Base-by-base conservation (phyloP, 176 grass and related monocot species). In the Oryza glaberrima region DNA sequence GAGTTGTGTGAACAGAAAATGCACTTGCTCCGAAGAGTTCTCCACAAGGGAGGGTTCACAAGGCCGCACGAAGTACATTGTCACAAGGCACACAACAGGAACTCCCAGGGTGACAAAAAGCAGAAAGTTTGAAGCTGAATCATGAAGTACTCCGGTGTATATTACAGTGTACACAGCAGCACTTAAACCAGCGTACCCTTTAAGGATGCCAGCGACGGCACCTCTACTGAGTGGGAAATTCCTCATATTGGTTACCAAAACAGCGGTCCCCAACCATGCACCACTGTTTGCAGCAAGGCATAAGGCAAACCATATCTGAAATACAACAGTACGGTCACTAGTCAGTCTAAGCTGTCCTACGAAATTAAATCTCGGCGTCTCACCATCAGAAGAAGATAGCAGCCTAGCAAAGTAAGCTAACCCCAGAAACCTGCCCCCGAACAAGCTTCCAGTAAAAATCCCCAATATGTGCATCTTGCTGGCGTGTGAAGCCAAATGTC, bases 151-250 rank as follows among this genome's bases (percentile, higher is more conserved):
- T 56, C 96, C 89, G 0, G 89, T 92, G 70, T 94, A 98, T 77
- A 95, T 58, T 86, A 43, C 85, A 35, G 96, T 98, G 91, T 90
- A 92, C n/a, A 98, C 96, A 36, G 96, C 93, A 47, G 91, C 96
- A 40, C 96, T 95, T 40, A 95, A 86, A 61, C 93, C 93, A 0
- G 78, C 52, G 11, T 98, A 95, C 10, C 96, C 93, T 86, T 98
- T 98, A 16, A 98, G 87, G 69, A 98, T 95, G 64, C 93, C 96
- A 63, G 93, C 93, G 69, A 98, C 96, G 9, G 87, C 78, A n/a
- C 96, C 96, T 76, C 96, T 91, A 51, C 91, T 94, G 36, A 95
- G 83, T 60, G 96, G 96, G 78, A 98, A 98, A 66, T 98, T 98
- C 83, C 93, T 89, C 96, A 98, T 98, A 77, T 95, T 98, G 74